Conservation (phyloP, 2,329 filamentous ascomycete species). For the Aspergillus texensis region DNA sequence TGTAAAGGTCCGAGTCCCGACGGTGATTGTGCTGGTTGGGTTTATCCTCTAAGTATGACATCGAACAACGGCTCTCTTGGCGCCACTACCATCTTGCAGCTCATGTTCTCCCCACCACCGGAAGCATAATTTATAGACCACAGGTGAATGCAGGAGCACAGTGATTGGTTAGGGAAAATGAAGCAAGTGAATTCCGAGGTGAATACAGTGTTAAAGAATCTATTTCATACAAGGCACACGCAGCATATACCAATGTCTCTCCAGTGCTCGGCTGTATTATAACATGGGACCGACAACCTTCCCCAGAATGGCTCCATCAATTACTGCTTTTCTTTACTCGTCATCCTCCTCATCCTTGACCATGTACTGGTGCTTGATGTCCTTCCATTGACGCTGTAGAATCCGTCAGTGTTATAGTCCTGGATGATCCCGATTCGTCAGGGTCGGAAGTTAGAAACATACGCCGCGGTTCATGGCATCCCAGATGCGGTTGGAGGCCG, state of each 20-base stretch:
- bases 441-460: slow-evolving; percentile 49
- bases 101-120: background rate
- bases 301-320: slow-evolving; percentile 16
- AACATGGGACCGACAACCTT: background rate
- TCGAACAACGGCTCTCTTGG: slow-evolving; percentile 13
- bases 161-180: background rate
- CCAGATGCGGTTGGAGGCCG: slow-evolving; percentile 81
- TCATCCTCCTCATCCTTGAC: slow-evolving; percentile 67
- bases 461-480: slow-evolving; percentile 89
- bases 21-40: background rate
- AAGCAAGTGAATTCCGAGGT: background rate
- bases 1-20: background rate
- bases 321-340: slow-evolving; percentile 32
- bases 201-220: slow-evolving; percentile 16
- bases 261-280: slow-evolving; percentile 15
- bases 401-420: slow-evolving; percentile 15
- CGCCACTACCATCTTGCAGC: slow-evolving; percentile 3
- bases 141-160: too few species aligned
- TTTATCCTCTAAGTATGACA: slow-evolving; percentile 13
- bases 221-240: slow-evolving; percentile 29
- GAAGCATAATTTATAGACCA: background rate
- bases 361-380: slow-evolving; percentile 90
- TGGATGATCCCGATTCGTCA: background rate
- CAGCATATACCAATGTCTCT: slow-evolving; percentile 15
- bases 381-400: slow-evolving; percentile 95